Conservation (phyloP, 805 yeast species). For the Cyberlindnera maritima region DNA sequence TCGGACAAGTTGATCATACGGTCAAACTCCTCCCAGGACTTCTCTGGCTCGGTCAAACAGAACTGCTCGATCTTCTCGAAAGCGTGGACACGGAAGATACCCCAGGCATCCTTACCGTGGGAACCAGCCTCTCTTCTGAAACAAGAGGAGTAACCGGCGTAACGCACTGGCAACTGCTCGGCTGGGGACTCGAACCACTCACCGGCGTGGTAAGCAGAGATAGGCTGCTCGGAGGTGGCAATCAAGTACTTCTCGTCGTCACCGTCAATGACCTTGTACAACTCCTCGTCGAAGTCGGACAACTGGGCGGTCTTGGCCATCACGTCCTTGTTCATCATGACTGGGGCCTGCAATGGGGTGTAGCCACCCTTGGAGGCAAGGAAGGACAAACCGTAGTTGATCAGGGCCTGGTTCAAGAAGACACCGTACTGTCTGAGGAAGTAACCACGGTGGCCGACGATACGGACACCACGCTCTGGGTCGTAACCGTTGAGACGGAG, state of each 20-base stretch:
- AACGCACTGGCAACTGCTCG: conserved; percentile 94
- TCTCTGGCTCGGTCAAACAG: conserved; percentile 93
- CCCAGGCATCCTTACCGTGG: conserved; percentile 99
- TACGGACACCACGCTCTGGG: conserved; percentile 97
- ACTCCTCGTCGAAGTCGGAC: conserved; percentile 96
- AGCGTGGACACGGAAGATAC: conserved; percentile 97
- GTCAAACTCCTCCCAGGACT: conserved; percentile 97
- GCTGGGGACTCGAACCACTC: conserved; percentile 99
- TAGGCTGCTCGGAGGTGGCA: conserved; percentile 99
- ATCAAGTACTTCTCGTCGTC: conserved; percentile 96
- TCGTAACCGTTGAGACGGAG: conserved; percentile 96
- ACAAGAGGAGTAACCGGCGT: conserved; percentile 98
- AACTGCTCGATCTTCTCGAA: conserved; percentile 98
- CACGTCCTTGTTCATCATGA: conserved; percentile 98
- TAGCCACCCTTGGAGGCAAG: conserved; percentile 77
- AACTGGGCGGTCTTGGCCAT: conserved; percentile 99
- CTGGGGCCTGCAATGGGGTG: conserved; percentile 95
- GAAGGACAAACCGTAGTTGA: conserved; percentile 90
- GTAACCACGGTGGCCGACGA: conserved; percentile 98
- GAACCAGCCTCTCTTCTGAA: conserved; percentile 99
- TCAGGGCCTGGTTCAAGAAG: conserved; percentile 95
- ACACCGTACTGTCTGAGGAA: conserved; percentile 95
- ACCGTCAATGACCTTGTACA: conserved; percentile 95
- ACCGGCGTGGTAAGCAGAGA: conserved; percentile 93
- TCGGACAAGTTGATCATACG: conserved; percentile 90